Evolutionary conservation across 2,329 filamentous ascomycete species (phyloP).

Genomic region (Didymosphaeria variabile): DNA sequence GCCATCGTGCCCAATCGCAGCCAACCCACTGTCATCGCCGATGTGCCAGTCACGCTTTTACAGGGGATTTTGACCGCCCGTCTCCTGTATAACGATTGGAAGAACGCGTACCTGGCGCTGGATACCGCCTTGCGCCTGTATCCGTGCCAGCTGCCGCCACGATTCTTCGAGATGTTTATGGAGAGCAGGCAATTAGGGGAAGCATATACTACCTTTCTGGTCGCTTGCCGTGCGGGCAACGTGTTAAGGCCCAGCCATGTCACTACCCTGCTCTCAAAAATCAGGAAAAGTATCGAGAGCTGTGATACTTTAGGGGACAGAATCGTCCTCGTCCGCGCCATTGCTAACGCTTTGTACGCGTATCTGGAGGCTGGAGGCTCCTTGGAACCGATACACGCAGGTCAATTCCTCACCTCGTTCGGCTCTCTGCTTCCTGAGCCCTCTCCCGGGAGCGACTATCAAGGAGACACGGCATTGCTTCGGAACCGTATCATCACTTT

Average conservation of each 20-base stretch:
- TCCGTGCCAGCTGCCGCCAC: constrained; percentile 52
- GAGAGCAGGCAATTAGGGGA: constrained; percentile 57
- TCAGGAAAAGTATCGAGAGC: constrained; percentile 36
- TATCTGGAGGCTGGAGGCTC: constrained; percentile 52
- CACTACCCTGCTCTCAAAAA: constrained; percentile 43
- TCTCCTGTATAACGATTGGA: constrained; percentile 56
- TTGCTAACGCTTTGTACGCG: constrained; percentile 55
- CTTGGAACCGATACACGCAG: constrained; percentile 48
- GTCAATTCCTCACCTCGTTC: constrained; percentile 48
- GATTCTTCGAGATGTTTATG: constrained; percentile 58
- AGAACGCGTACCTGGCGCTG: constrained; percentile 59
- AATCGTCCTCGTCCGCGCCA: constrained; percentile 44
- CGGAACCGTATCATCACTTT: constrained; percentile 34
- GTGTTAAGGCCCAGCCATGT: constrained; percentile 41
- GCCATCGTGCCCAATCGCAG: constrained; percentile 57
- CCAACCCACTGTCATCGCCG: constrained; percentile 39
- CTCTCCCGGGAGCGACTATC: constrained; percentile 26
- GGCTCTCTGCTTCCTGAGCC: constrained; percentile 36
- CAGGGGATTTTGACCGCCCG: constrained; percentile 60
- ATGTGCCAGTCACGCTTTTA: constrained; percentile 55
- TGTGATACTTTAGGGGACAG: constrained; percentile 31
- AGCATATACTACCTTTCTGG: constrained; percentile 57
- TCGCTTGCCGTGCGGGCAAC: constrained; percentile 58
- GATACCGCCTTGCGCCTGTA: constrained; percentile 59
- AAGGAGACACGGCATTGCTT: constrained; percentile 26